Evolutionary conservation across 2,329 filamentous ascomycete species (phyloP), one percentile per base, ranked within the genome.

Genomic region (Dryadomyces quercivorus): DNA sequence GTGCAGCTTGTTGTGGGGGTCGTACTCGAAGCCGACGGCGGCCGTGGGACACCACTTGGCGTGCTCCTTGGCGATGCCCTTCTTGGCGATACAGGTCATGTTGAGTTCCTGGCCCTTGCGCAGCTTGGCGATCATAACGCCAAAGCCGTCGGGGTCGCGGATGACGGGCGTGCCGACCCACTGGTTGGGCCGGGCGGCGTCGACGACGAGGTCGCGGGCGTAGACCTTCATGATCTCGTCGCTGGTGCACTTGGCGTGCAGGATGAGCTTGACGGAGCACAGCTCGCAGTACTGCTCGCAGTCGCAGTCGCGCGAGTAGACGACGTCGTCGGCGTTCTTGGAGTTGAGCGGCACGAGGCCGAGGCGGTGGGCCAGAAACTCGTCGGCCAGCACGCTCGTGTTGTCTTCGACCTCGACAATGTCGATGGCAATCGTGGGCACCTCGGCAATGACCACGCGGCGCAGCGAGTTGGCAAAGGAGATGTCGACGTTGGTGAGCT

Each of bases 51-150:
- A 87, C 93, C 93, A 98, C 70, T 98, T 98, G 10, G 93, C 88
- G 70, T 98, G 93, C 69, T 98, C 93, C 75, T 98, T 98, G 42
- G 92, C 91, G 60, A 97, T 97, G 1, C 93, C 93, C 77, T 97
- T 97, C 77, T 95, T 96, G 51, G 92, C 93, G 60, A 96, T 86
- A 66, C 92, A 97, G 58, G 81, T 87, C 65, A 98, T 81, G 67
- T 89, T 85, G 57, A 98, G 73, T 69, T 95, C 90, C 71, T 98
- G 93, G 2, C 86, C 89, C 65, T 85, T 86, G 56, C 92, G 80
- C 65, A 98, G 73, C 75, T 97, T 97, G 64, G 86, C 88, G 60
- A 98, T 92, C 61, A 97, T 76, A 47, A 86, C 81, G 1, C 93
- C 93, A 55, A 86, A 81, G 12, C 84, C 84, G 51, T 92, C 87